Evolutionary conservation across 2,329 filamentous ascomycete genomes (phyloP), one percentile per base, ranked within the genome.

Genomic region (Dactylellina drechsleri): DNA sequence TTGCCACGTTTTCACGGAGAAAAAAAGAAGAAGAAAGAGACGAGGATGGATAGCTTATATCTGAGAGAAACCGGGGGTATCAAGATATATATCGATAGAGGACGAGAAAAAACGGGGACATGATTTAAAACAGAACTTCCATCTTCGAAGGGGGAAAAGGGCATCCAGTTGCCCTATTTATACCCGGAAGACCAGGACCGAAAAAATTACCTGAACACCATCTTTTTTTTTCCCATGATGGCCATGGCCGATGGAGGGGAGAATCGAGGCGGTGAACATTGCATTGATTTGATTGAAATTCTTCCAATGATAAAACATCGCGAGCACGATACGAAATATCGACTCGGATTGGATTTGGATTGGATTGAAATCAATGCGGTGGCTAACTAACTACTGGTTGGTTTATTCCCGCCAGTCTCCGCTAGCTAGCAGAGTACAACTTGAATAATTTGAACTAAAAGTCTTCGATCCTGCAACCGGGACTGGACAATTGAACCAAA

Each of bases 121-220:
- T 54, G 6, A 8, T 41, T 7, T 41, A 2, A 20, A 52, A 2
- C 43, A 20, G 31, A 41, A 41, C 2, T 20, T 28, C 12, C 26
- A n/a, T n/a, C 20, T 36, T 28, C 10, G 12, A n/a, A 16, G n/a
- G n/a, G 15, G 57, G 13, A 31, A 52, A 36, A 66, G 53, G 70
- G 61, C 23, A 45, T 62, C 62, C 56, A 61, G 61, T 50, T 66
- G 58, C 62, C 67, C 70, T 74, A 74, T 74, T 74, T 74, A 74
- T 74, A 74, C 70, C 70, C 70, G 57, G 62, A 36, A 36, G 10
- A 49, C 60, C 60, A 40, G 60, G 59, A 71, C 23, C 23, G 23
- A 47, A n/a, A n/a, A 10, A 13, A 7, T 41, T 50, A 28, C 23
- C 68, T 61, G 68, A 57, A 74, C 70, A 74, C 68, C 61, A 62